phyloP scores from a whole-genome alignment of 805 yeast species.

The Tetrapisispora namnaoensis region DNA sequence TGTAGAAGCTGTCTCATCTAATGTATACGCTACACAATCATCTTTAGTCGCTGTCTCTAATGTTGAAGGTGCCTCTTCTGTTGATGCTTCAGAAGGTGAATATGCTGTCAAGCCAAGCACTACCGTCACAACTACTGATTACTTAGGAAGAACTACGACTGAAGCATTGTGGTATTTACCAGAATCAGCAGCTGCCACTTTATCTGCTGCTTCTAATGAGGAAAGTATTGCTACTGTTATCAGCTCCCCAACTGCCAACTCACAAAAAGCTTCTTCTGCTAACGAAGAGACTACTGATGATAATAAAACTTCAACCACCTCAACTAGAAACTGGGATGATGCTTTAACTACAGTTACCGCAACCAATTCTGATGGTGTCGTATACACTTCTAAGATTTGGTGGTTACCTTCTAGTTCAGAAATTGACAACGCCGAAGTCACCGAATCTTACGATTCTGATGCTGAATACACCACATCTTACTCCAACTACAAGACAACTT shows the following conservation, averaged over 20 bases:
- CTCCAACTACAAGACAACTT: conserved; percentile 2
- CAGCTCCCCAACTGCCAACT: neutral
- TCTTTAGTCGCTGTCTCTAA: conserved; percentile 2
- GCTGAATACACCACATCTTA: neutral
- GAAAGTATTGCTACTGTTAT: neutral
- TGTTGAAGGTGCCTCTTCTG: conserved; percentile 1
- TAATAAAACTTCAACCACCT: neutral
- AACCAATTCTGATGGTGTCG: conserved; percentile 15
- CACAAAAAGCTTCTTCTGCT: neutral
- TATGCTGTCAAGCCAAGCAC: conserved; percentile 13
- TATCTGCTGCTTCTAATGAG: neutral
- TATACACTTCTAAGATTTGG: conserved; percentile 24
- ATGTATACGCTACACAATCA: neutral
- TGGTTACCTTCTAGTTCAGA: conserved; percentile 20
- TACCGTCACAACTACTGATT: conserved; percentile 16
- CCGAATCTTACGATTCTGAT: neutral
- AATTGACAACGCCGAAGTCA: neutral
- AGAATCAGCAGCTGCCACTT: conserved; percentile 1
- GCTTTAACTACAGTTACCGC: conserved; percentile 6
- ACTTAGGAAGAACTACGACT: conserved; percentile 12
- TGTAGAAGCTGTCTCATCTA: neutral
- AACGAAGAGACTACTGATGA: neutral
- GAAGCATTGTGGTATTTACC: conserved; percentile 14
- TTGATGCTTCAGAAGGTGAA: neutral
- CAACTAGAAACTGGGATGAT: conserved; percentile 4